Conservation (phyloP, 1,284 basidiomycete genomes). For the Neolentinus lepideus region DNA sequence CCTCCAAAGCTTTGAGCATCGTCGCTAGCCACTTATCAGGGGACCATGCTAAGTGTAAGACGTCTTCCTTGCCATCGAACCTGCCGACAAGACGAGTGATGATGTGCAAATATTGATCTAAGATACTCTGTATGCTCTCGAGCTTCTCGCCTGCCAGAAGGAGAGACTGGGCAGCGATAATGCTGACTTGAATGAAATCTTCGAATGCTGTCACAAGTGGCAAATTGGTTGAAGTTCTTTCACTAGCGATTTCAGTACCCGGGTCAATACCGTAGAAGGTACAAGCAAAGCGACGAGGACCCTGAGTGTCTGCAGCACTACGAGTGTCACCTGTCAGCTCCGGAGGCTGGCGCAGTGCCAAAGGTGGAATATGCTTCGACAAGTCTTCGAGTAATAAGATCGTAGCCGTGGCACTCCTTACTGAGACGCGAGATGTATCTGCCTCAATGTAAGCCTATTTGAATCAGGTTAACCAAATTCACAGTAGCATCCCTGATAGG, state of each 20-base stretch:
- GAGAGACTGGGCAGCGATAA: slow-evolving; percentile 33
- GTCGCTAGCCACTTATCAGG: slow-evolving; percentile 47
- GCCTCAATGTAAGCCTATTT: slow-evolving; percentile 32
- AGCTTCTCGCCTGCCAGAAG: slow-evolving; percentile 21
- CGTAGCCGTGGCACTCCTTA: slow-evolving; percentile 7
- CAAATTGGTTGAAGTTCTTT: slow-evolving; percentile 17
- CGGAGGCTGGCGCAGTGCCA: slow-evolving; percentile 43
- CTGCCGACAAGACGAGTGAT: slow-evolving; percentile 41
- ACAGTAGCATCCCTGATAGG: slow-evolving; percentile 3
- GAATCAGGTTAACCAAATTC: neutral
- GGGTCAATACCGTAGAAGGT: slow-evolving; percentile 49
- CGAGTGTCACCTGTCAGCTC: slow-evolving; percentile 29
- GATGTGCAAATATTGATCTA: slow-evolving; percentile 41
- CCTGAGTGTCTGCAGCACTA: slow-evolving; percentile 20
- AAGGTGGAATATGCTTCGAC: slow-evolving; percentile 41
- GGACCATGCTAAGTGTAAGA: slow-evolving; percentile 43
- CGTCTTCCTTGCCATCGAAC: slow-evolving; percentile 24
- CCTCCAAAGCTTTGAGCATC: slow-evolving; percentile 46
- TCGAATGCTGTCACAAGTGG: slow-evolving; percentile 57
- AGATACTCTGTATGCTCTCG: slow-evolving; percentile 34
- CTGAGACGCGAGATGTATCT: slow-evolving; percentile 21
- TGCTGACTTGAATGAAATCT: slow-evolving; percentile 40
- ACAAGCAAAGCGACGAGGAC: slow-evolving; percentile 49
- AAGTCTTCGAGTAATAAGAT: slow-evolving; percentile 27
- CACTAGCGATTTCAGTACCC: slow-evolving; percentile 10